Percentiles rank a stretch among this genome's conserved stretches.
Evolutionary conservation across 352 stramenopile species (phyloP).

Genomic region (Globisporangium solare): DNA sequence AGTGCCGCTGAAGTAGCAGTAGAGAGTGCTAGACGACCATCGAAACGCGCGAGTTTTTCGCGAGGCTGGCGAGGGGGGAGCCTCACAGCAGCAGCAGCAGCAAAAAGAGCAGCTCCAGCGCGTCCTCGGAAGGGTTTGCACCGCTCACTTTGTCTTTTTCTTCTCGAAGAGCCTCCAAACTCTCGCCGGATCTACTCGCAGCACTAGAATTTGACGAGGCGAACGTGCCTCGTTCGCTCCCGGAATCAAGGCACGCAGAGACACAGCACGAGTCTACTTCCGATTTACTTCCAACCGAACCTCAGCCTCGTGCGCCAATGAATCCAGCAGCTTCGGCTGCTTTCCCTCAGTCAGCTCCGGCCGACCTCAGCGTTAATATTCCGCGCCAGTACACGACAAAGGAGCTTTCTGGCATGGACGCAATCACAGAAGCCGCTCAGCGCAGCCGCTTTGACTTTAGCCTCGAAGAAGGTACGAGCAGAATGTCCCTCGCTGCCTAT

Average conservation of each 20-base stretch:
- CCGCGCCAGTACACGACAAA: constrained; percentile 8
- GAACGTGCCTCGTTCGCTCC: not conserved
- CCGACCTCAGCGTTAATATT: not conserved
- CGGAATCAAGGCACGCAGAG: too few relatives aligned
- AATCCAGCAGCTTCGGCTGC: not conserved
- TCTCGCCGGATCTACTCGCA: constrained; percentile 3
- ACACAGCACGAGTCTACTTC: not conserved
- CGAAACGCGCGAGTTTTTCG: constrained; percentile 19
- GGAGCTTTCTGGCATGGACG: constrained; percentile 21
- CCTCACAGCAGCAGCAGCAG: constrained; percentile 12
- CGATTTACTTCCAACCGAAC: not conserved
- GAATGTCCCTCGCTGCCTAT: not conserved
- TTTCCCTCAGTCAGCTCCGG: not conserved
- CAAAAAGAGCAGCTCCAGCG: constrained; percentile 2
- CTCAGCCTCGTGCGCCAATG: not conserved
- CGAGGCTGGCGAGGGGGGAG: constrained; percentile 6
- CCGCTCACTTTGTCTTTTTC: constrained; percentile 1
- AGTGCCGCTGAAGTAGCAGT: not conserved
- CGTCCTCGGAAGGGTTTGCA: constrained; percentile 2
- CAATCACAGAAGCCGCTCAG: constrained; percentile 23
- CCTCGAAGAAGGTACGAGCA: constrained; percentile 14
- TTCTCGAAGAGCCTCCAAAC: constrained; percentile 2
- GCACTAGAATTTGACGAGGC: not conserved
- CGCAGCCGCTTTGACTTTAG: constrained; percentile 29
- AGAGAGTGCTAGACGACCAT: constrained; percentile 8